A percentile compares a stretch with the other conserved stretches of the same genome.
Evolutionary conservation across 1,284 basidiomycete species (phyloP).

Genomic region (Apiotrichum montevideense): DNA sequence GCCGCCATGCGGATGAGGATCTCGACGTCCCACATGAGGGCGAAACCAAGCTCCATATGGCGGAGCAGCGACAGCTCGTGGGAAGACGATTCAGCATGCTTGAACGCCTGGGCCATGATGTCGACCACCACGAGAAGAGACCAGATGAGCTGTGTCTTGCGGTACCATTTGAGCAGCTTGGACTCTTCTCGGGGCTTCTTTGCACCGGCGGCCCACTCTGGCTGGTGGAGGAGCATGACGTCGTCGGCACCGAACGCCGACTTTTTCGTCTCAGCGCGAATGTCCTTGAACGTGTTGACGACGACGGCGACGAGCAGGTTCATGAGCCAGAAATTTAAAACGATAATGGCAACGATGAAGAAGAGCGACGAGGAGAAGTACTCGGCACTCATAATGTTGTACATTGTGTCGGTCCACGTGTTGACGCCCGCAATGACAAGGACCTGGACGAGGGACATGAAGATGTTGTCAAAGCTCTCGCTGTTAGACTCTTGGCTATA

Average conservation of each 20-base stretch:
- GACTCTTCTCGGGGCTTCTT: conserved; percentile 23
- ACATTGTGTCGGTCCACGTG: conserved; percentile 65
- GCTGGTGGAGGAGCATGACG: conserved; percentile 44
- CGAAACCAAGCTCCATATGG: conserved; percentile 70
- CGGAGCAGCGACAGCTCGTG: conserved; percentile 52
- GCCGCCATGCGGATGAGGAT: conserved; percentile 70
- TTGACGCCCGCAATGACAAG: conserved; percentile 69
- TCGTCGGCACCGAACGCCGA: conserved; percentile 84
- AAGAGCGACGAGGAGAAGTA: conserved; percentile 81
- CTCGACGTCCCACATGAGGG: conserved; percentile 80
- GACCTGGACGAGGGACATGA: conserved; percentile 74
- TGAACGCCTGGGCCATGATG: conserved; percentile 71
- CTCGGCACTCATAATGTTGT: conserved; percentile 84
- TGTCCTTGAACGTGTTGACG: conserved; percentile 87
- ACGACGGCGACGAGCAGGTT: conserved; percentile 95
- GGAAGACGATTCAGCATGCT: conserved; percentile 55
- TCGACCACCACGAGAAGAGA: conserved; percentile 63
- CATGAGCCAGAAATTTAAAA: conserved; percentile 90
- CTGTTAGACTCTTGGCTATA: conserved; percentile 64
- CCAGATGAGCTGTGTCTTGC: conserved; percentile 60
- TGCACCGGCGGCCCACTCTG: conserved; percentile 32
- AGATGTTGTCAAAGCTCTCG: conserved; percentile 86
- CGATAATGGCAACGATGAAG: conserved; percentile 75
- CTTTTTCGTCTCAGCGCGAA: conserved; percentile 78
- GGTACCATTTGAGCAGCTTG: conserved; percentile 28